These are phyloP conservation scores for Leccinum truebloodii DNA, from an alignment of 768 basidiomycete species.

Conservation along the genomic window DNA sequence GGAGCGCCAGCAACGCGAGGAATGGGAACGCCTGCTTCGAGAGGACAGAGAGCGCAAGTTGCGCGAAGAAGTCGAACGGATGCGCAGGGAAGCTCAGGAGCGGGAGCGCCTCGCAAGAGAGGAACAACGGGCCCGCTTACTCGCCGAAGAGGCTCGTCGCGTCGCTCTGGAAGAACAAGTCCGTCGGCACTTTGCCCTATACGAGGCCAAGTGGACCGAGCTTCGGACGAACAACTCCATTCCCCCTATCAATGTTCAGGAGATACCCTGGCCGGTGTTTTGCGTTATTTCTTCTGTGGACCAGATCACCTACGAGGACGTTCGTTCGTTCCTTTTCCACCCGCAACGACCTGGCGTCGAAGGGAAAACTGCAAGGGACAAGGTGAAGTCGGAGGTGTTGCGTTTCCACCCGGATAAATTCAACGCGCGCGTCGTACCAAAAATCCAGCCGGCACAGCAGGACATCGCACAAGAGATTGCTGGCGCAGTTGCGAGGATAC, in stretches of 20 bases:
- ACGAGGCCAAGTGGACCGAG: slow-evolving; percentile 40
- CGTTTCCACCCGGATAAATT: slow-evolving; percentile 62
- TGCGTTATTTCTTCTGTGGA: slow-evolving; percentile 16
- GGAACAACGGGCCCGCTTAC: slow-evolving; percentile 19
- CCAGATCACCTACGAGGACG: slow-evolving; percentile 37
- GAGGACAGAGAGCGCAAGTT: slow-evolving; percentile 7
- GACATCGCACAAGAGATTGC: slow-evolving; percentile 37
- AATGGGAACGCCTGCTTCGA: slow-evolving; percentile 11
- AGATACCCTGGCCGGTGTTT: slow-evolving; percentile 50
- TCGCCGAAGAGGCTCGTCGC: slow-evolving; percentile 22
- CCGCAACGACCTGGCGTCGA: slow-evolving; percentile 30
- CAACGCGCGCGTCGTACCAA: slow-evolving; percentile 36
- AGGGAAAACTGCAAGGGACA: slow-evolving; percentile 36
- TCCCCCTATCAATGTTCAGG: slow-evolving; percentile 27
- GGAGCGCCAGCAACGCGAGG: slow-evolving; percentile 7
- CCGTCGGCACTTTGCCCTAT: slow-evolving; percentile 22
- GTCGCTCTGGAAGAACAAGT: slow-evolving; percentile 10
- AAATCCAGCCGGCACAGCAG: slow-evolving; percentile 36
- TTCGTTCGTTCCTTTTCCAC: slow-evolving; percentile 44
- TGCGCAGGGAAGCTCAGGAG: slow-evolving; percentile 8
- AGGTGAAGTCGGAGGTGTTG: slow-evolving; percentile 46
- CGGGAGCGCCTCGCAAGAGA: slow-evolving; percentile 20
- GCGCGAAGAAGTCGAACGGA: slow-evolving; percentile 21
- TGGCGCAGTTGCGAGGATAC: slow-evolving; percentile 40
- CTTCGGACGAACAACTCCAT: slow-evolving; percentile 28